Conservation (phyloP, 176 grass and related monocot genomes). For the Sorghum bicolor region DNA sequence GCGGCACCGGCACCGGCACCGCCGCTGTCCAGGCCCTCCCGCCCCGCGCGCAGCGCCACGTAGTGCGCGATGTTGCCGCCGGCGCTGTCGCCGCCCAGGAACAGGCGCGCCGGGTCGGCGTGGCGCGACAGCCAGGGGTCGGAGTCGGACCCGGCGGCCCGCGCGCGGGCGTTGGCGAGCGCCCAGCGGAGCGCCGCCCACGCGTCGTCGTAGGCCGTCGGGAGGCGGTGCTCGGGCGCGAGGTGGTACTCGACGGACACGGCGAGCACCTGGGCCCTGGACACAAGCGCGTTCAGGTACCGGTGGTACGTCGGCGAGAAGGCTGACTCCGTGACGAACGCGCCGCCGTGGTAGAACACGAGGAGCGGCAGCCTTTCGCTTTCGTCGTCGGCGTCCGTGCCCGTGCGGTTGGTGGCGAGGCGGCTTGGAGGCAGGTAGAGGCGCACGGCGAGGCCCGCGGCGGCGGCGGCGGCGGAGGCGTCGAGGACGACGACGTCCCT, state of each 20-base stretch:
- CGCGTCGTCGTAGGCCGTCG: slow-evolving; percentile 49
- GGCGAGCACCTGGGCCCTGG: slow-evolving; percentile 30
- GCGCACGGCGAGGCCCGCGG: slow-evolving; percentile 38
- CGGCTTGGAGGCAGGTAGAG: slow-evolving; percentile 48
- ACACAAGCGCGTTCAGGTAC: slow-evolving; percentile 68
- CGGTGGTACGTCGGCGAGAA: slow-evolving; percentile 57
- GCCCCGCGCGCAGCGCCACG: slow-evolving; percentile 38
- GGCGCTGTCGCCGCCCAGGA: slow-evolving; percentile 60
- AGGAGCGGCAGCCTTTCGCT: slow-evolving; percentile 32
- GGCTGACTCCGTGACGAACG: slow-evolving; percentile 53
- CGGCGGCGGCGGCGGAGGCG: not conserved
- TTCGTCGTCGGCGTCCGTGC: not conserved
- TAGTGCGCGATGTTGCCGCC: slow-evolving; percentile 73
- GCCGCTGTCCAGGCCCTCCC: slow-evolving; percentile 11
- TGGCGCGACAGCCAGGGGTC: slow-evolving; percentile 49
- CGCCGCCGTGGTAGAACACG: slow-evolving; percentile 74
- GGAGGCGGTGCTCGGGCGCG: slow-evolving; percentile 58
- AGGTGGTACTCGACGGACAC: slow-evolving; percentile 67
- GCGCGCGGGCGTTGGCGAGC: slow-evolving; percentile 24
- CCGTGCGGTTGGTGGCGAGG: not conserved
- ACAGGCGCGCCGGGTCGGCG: slow-evolving; percentile 36
- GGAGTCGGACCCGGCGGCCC: not conserved
- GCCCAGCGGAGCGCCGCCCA: slow-evolving; percentile 52
- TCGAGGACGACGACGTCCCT: slow-evolving; percentile 38
- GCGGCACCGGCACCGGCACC: not conserved